Base-by-base conservation (phyloP, 192 early-diverging fungal genomes). In the Lunasporangiospora selenospora region DNA sequence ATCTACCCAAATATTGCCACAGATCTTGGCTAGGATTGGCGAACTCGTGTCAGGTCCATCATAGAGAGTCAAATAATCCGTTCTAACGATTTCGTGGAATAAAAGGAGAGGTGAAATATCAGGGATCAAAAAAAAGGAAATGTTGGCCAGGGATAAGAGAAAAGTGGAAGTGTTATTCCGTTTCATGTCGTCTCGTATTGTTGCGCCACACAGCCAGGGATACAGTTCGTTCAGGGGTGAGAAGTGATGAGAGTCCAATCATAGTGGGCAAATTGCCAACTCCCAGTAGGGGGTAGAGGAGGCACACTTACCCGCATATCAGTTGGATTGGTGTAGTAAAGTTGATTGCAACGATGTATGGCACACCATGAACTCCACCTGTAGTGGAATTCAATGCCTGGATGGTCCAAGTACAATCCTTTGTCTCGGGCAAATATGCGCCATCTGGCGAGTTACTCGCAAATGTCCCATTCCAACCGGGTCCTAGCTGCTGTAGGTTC, bases 61-160 rank as follows among this genome's bases (percentile, higher is more conserved):
- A 19, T 66, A 75, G 16, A 75, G 42, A 2, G 73, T 75, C 36
- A 75, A 34, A 19, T 65, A 75, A 56, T 75, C 73, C 50, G 43
- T 50, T 50, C 73, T 75, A 40, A 23, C n/a, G n/a, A n/a, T n/a
- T n/a, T n/a, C n/a, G n/a, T n/a, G n/a, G n/a, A n/a, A 26, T 36
- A 32, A 29, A 24, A 9, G 12, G 0, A 11, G 21, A 15, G 29
- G 32, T 51, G 2, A 19, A 18, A 3, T 9, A 10, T 10, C 21
- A 51, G 26, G 13, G 24, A 11, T n/a, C 46, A 48, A 51, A 12
- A n/a, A 26, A 51, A 32, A 27, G n/a, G n/a, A n/a, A n/a, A n/a
- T n/a, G n/a, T n/a, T n/a, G n/a, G n/a, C n/a, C n/a, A n/a, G n/a
- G n/a, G n/a, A n/a, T n/a, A n/a, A n/a, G n/a, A n/a, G n/a, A n/a